Evolutionary conservation across 176 grass and related monocot genomes (phyloP).

Genomic region (Eremochloa ophiuroides): DNA sequence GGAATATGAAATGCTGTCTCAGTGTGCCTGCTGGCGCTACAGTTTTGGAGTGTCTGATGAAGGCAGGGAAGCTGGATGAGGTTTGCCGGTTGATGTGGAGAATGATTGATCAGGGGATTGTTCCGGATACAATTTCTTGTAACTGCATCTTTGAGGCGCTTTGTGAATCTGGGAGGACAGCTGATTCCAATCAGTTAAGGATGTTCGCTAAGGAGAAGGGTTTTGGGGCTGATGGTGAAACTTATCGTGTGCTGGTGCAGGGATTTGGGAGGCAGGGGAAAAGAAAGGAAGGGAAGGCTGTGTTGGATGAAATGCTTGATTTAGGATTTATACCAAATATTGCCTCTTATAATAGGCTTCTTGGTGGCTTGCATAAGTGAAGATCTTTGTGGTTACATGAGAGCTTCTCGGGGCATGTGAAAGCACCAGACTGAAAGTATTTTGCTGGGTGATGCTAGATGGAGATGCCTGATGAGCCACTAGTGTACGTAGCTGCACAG

Average conservation of each 20-base stretch:
- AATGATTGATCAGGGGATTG: conserved; percentile 50
- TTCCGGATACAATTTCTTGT: conserved; percentile 48
- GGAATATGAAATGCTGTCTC: conserved; percentile 15
- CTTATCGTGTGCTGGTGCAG: conserved; percentile 58
- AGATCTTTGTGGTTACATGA: neutral
- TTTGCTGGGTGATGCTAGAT: neutral
- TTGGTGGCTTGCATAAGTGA: conserved; percentile 40
- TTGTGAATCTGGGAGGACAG: conserved; percentile 44
- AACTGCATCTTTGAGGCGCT: conserved; percentile 68
- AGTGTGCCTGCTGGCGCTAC: conserved; percentile 52
- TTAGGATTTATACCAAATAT: conserved; percentile 77
- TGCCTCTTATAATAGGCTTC: conserved; percentile 61
- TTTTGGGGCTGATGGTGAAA: conserved; percentile 41
- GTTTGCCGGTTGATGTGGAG: conserved; percentile 49
- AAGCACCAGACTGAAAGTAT: neutral
- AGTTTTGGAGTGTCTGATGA: conserved; percentile 51
- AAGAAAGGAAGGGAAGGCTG: conserved; percentile 47
- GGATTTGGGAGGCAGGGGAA: conserved; percentile 72
- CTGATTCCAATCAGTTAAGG: conserved; percentile 49
- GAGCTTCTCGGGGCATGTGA: neutral
- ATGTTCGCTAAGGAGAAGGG: conserved; percentile 51
- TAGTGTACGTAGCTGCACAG: neutral
- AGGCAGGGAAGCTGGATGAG: conserved; percentile 34
- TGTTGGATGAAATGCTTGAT: conserved; percentile 84
- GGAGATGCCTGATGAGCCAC: neutral